A percentile compares a stretch with the other conserved stretches of the same genome.
Conservation (phyloP, 75 land plant species). For the Sequoiadendron giganteum region DNA sequence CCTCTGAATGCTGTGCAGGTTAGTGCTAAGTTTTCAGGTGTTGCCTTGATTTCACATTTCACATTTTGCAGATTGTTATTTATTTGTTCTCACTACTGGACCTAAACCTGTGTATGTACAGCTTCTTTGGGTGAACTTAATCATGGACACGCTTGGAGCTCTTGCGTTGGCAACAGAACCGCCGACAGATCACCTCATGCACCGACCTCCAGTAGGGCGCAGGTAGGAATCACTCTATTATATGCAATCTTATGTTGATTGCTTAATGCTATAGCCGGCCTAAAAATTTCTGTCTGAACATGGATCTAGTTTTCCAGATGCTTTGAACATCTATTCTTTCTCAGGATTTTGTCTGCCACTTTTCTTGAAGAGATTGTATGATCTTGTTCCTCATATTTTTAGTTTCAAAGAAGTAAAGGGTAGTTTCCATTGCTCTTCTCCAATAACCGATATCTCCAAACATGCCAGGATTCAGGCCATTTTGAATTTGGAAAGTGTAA, state of each 20-base stretch:
- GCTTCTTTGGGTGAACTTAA: constrained; percentile 99
- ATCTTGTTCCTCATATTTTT: too few species aligned
- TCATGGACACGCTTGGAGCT: constrained; percentile 99
- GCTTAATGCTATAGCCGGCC: neutral
- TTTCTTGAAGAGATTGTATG: too few species aligned
- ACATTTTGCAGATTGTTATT: neutral
- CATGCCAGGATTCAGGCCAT: too few species aligned
- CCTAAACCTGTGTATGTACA: constrained; percentile 19
- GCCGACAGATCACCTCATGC: constrained; percentile 91
- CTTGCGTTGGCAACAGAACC: constrained; percentile 98
- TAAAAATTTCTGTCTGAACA: too few species aligned
- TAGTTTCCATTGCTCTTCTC: too few species aligned
- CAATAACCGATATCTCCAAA: too few species aligned
- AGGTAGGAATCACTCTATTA: constrained; percentile 36
- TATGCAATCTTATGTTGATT: neutral
- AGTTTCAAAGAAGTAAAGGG: too few species aligned
- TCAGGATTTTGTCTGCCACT: too few species aligned
- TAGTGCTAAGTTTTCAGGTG: neutral
- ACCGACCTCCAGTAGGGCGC: constrained; percentile 72
- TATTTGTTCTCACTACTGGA: neutral
- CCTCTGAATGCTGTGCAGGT: constrained; percentile 96
- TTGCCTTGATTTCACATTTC: neutral
- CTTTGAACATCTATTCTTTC: too few species aligned
- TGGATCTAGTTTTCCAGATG: too few species aligned
- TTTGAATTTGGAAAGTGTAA: too few species aligned